phyloP scores from a whole-genome alignment of 805 yeast genomes.

The Myxozyma monticola region DNA sequence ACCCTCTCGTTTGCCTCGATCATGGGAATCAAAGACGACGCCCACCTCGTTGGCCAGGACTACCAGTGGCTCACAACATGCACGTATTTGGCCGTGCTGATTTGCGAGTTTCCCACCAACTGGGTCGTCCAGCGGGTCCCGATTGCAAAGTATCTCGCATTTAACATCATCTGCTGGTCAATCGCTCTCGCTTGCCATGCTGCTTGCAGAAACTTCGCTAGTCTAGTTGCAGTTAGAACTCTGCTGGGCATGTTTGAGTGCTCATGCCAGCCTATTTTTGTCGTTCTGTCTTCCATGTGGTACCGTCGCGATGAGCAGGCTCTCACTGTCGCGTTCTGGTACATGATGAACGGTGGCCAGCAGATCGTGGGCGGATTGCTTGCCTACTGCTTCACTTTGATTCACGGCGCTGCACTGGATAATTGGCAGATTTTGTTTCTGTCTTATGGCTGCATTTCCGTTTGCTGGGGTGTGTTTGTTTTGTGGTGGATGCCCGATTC shows the following conservation, averaged over 20 bases:
- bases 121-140: slow-evolving; percentile 47
- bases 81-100: slow-evolving; percentile 50
- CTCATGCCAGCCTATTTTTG: slow-evolving; percentile 54
- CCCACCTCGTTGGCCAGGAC: slow-evolving; percentile 45
- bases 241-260: slow-evolving; percentile 51
- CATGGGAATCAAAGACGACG: slow-evolving; percentile 47
- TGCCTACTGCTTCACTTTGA: slow-evolving; percentile 18
- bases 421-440: slow-evolving; percentile 21
- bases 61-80: slow-evolving; percentile 45
- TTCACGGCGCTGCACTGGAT: slow-evolving; percentile 9
- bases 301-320: slow-evolving; percentile 52
- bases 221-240: slow-evolving; percentile 47
- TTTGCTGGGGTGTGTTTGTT: slow-evolving; percentile 17
- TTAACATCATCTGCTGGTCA: slow-evolving; percentile 53
- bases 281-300: slow-evolving; percentile 62
- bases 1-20: slow-evolving; percentile 63
- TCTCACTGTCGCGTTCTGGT: slow-evolving; percentile 47
- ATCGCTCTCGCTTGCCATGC: slow-evolving; percentile 44
- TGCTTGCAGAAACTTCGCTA: slow-evolving; percentile 46
- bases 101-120: slow-evolving; percentile 48
- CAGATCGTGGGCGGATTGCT: slow-evolving; percentile 16
- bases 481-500: slow-evolving; percentile 26
- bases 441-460: slow-evolving; percentile 13
- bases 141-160: slow-evolving; percentile 51
- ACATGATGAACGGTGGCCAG: slow-evolving; percentile 39